A percentile compares a stretch with the other conserved stretches of the same genome.
These are phyloP conservation scores for Podaxis pistillaris DNA, from an alignment of 768 basidiomycete species.

Conservation along the genomic window DNA sequence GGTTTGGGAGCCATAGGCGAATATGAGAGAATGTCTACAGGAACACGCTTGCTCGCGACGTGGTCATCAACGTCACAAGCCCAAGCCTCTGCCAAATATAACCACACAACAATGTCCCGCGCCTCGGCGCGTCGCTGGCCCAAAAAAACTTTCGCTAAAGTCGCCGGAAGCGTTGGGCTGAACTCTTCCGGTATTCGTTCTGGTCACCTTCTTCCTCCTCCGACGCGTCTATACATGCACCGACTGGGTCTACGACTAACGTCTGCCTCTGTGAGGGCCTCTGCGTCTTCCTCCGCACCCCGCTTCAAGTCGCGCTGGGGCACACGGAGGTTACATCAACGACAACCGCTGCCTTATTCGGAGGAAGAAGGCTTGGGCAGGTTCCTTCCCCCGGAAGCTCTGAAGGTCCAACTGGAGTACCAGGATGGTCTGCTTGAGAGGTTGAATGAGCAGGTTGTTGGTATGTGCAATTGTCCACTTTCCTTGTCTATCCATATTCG, in stretches of 20 bases:
- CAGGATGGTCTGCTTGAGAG: constrained; percentile 81
- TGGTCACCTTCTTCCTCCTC: not conserved
- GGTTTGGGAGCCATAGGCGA: constrained; percentile 35
- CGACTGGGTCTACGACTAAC: constrained; percentile 29
- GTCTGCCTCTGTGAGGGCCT: constrained; percentile 25
- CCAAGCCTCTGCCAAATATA: constrained; percentile 31
- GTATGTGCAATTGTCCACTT: constrained; percentile 38
- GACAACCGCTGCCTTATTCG: constrained; percentile 59
- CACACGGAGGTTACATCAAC: constrained; percentile 47
- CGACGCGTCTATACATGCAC: constrained; percentile 14
- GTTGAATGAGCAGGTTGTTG: constrained; percentile 70
- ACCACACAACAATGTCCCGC: constrained; percentile 25
- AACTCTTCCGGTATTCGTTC: constrained; percentile 4
- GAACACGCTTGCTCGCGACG: constrained; percentile 26
- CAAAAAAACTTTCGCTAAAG: constrained; percentile 16
- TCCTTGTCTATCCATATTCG: constrained; percentile 1
- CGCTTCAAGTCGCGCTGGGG: constrained; percentile 24
- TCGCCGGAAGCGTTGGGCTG: not conserved
- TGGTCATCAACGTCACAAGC: constrained; percentile 25
- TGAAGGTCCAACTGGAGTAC: constrained; percentile 76
- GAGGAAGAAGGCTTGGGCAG: constrained; percentile 71
- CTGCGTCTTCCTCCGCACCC: constrained; percentile 18
- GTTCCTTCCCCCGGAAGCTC: constrained; percentile 74
- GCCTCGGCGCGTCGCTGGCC: constrained; percentile 4
- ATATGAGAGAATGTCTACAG: constrained; percentile 12